A percentile compares a stretch with the other conserved stretches of the same genome.
Evolutionary conservation across 768 basidiomycete species (phyloP).

Genomic region (Serendipita sp.): DNA sequence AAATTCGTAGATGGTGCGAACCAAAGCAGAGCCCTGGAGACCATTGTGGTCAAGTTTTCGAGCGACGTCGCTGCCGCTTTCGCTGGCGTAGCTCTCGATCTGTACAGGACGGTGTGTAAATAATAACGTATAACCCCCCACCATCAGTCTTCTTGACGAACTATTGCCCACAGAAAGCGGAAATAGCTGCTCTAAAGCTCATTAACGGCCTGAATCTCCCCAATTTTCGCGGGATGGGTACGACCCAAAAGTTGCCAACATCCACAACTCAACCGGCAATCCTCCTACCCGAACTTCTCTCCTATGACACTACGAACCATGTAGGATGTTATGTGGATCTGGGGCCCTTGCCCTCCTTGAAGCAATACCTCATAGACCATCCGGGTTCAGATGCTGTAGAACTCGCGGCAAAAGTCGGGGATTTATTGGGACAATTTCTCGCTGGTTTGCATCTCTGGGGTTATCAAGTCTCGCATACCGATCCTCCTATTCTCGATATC

Average conservation of each 20-base stretch:
- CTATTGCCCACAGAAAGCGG: not conserved
- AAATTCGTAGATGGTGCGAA: not conserved
- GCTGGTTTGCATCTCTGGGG: not conserved
- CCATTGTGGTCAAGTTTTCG: not conserved
- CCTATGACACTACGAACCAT: not conserved
- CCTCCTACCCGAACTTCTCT: not conserved
- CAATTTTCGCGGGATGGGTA: not conserved
- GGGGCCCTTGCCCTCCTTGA: not conserved
- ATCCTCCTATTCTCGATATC: not conserved
- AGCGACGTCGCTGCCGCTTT: not conserved
- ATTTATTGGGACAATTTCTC: not conserved
- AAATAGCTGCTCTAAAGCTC: not conserved
- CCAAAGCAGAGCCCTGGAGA: not conserved
- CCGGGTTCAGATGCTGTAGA: not conserved
- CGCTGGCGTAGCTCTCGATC: not conserved
- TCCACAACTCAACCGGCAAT: not conserved
- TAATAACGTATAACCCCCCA: not conserved
- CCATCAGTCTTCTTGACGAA: too few relatives aligned
- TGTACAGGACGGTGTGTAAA: not conserved
- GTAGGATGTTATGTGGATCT: not conserved
- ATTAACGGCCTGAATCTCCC: not conserved
- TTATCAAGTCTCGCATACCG: not conserved
- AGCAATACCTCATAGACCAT: not conserved
- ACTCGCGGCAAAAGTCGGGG: not conserved
- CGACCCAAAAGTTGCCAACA: not conserved